These are phyloP conservation scores for Neofusicoccum laricinum DNA, from an alignment of 2,329 filamentous ascomycete species.

Conservation along the genomic window DNA sequence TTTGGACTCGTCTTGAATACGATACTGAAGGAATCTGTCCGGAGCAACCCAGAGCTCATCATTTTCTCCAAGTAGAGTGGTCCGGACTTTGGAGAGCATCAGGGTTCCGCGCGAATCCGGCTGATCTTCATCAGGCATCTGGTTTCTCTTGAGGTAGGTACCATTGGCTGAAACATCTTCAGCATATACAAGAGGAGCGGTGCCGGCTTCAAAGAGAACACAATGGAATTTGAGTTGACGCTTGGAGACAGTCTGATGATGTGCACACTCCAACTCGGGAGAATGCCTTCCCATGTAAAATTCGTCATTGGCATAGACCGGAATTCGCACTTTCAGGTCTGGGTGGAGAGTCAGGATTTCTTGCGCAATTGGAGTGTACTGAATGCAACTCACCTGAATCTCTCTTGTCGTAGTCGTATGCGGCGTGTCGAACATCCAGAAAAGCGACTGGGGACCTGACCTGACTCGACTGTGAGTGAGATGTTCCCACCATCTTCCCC, in stretches of 20 bases:
- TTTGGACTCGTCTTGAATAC: not conserved
- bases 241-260: constrained; percentile 38
- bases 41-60: constrained; percentile 39
- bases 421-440: constrained; percentile 8
- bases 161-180: constrained; percentile 46
- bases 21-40: constrained; percentile 28
- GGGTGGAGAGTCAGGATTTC: not conserved
- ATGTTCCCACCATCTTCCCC: not conserved
- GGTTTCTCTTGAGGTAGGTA: constrained; percentile 34
- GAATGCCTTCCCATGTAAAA: constrained; percentile 35
- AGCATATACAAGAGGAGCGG: constrained; percentile 47
- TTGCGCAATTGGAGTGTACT: not conserved
- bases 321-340: not conserved
- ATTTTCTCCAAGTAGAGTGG: constrained; percentile 43
- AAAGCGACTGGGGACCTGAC: not conserved
- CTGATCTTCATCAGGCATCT: constrained; percentile 18
- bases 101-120: constrained; percentile 24
- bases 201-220: constrained; percentile 42
- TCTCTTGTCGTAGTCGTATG: constrained; percentile 2
- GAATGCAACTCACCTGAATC: constrained; percentile 1
- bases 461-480: not conserved
- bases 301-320: constrained; percentile 32
- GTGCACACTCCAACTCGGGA: not conserved
- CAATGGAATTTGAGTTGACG: constrained; percentile 47
- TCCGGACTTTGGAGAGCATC: constrained; percentile 31